A percentile compares a stretch with the other conserved stretches of the same genome.
These are phyloP conservation scores for Nidula niveotomentosa DNA, from an alignment of 1,284 basidiomycete genomes.

Conservation along the genomic window DNA sequence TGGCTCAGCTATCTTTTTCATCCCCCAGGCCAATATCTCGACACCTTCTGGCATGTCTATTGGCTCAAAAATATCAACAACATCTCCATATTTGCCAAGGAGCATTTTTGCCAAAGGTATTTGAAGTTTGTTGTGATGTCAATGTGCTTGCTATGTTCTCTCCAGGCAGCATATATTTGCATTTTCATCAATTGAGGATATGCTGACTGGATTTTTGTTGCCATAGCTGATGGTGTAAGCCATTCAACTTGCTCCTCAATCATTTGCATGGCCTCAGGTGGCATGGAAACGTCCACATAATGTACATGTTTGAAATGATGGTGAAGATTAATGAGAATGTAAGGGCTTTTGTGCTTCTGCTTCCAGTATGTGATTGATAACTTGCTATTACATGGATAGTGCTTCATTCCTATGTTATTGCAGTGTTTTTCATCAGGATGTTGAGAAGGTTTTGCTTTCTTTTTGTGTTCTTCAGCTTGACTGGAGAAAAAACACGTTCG, in stretches of 20 bases:
- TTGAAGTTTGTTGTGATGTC: slow-evolving; percentile 21
- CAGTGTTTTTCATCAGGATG: too few relatives aligned
- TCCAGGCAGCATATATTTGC: slow-evolving; percentile 10
- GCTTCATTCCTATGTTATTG: too few relatives aligned
- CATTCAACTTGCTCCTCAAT: slow-evolving; percentile 13
- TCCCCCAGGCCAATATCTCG: too few relatives aligned
- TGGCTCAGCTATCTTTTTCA: slow-evolving; percentile 9
- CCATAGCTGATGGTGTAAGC: slow-evolving; percentile 12
- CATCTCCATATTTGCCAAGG: slow-evolving; percentile 16
- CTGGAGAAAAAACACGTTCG: too few relatives aligned
- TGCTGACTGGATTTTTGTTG: slow-evolving; percentile 7
- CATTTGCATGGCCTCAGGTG: slow-evolving; percentile 10
- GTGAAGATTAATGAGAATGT: slow-evolving; percentile 8
- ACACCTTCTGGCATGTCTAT: slow-evolving; percentile 8
- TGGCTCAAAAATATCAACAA: slow-evolving; percentile 19
- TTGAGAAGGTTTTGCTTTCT: too few relatives aligned
- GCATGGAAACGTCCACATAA: slow-evolving; percentile 12
- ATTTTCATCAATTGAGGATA: slow-evolving; percentile 10
- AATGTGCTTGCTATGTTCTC: too few relatives aligned
- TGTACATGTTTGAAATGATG: slow-evolving; percentile 12
- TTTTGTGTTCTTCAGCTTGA: too few relatives aligned
- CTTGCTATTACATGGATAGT: slow-evolving; percentile 8
- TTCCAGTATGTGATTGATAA: slow-evolving; percentile 7
- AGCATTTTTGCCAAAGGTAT: slow-evolving; percentile 21
- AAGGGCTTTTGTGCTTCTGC: not conserved